These are phyloP conservation scores for Exophiala dermatitidis DNA, from an alignment of 2,329 filamentous ascomycete genomes.

Conservation along the genomic window DNA sequence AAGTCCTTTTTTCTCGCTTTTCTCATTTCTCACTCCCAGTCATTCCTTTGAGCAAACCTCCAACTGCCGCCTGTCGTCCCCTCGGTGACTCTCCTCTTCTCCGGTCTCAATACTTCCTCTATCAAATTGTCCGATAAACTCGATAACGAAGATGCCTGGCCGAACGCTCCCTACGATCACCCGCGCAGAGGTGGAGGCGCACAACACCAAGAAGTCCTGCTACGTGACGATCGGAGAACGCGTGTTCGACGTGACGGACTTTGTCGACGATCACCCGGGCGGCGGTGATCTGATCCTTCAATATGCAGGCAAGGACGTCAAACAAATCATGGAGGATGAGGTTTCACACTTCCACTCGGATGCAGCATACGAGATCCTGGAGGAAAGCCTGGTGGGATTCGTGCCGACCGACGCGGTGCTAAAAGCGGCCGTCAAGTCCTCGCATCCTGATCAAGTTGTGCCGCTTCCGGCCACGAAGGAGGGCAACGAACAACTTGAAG, in stretches of 20 bases:
- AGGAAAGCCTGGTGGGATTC: constrained; percentile 79
- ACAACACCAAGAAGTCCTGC: constrained; percentile 75
- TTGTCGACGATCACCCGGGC: constrained; percentile 83
- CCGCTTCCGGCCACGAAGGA: constrained; percentile 46
- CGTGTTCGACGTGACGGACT: constrained; percentile 92
- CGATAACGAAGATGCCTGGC: constrained; percentile 45
- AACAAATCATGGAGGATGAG: constrained; percentile 72
- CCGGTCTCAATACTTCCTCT: neutral
- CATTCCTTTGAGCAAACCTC: neutral
- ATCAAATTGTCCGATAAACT: neutral
- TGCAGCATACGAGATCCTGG: constrained; percentile 88
- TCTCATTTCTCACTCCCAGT: neutral
- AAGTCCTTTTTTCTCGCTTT: neutral
- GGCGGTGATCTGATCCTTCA: constrained; percentile 82
- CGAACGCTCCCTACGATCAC: constrained; percentile 77
- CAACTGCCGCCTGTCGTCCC: neutral
- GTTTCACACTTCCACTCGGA: constrained; percentile 81
- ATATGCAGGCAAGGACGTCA: constrained; percentile 81
- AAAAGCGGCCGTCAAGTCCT: constrained; percentile 44
- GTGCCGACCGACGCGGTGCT: constrained; percentile 55
- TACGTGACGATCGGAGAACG: constrained; percentile 86
- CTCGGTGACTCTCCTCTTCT: neutral
- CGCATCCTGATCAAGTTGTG: constrained; percentile 44
- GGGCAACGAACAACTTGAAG: constrained; percentile 43
- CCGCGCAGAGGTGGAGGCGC: constrained; percentile 68